These are phyloP conservation scores for Monilinia aucupariae DNA, from an alignment of 2,329 filamentous ascomycete species.

Conservation along the genomic window DNA sequence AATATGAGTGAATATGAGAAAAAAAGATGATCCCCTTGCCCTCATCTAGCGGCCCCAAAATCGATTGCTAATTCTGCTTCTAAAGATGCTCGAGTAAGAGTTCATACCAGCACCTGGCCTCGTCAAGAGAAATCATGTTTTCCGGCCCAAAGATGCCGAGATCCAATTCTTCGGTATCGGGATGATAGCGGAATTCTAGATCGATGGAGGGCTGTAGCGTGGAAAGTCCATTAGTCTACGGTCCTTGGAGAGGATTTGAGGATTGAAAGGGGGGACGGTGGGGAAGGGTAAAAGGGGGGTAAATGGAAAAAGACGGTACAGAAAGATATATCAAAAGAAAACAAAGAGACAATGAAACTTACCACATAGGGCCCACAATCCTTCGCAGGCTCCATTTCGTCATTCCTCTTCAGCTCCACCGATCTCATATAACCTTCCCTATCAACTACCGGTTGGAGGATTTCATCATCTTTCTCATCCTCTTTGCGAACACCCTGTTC, in stretches of 20 bases:
- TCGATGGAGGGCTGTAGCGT: conserved; percentile 31
- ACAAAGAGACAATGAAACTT: conserved; percentile 17
- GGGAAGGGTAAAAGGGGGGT: neutral
- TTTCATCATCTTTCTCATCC: neutral
- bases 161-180: conserved; percentile 24
- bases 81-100: neutral
- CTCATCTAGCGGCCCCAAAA: too few relatives aligned
- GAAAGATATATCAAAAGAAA: neutral
- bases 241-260: too few relatives aligned
- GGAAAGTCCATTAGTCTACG: neutral
- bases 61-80: neutral
- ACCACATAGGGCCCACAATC: conserved; percentile 26
- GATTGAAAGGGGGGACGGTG: too few relatives aligned
- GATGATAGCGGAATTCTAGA: conserved; percentile 31
- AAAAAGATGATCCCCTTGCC: too few relatives aligned
- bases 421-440: neutral
- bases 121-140: conserved; percentile 23
- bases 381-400: neutral
- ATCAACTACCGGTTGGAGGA: neutral
- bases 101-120: conserved; percentile 19
- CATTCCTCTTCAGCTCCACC: neutral
- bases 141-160: conserved; percentile 32
- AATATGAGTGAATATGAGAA: too few relatives aligned
- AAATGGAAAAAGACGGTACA: neutral
- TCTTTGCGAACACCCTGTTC: neutral